Evolutionary conservation across 2,329 filamentous ascomycete genomes (phyloP), one percentile per base, ranked within the genome.

Genomic region (Paracorniculantispora psalliotae): DNA sequence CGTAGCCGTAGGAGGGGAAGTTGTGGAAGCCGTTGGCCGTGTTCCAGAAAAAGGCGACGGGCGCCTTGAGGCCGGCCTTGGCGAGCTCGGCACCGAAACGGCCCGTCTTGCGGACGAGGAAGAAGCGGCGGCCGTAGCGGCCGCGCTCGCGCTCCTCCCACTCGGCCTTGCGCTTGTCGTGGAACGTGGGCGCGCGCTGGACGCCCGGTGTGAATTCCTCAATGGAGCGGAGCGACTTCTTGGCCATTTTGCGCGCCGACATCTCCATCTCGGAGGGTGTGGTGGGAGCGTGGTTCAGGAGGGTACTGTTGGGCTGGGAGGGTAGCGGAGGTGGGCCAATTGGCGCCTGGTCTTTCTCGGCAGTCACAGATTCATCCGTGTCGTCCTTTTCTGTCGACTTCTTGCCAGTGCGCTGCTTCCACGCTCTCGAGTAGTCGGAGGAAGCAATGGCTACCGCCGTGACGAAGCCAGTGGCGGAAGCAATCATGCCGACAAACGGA

Each of bases 1-100:
- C 82, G 63, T 89, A 66, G 6, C 68, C 89, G 3, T 91, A 75
- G 51, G 84, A 86, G 82, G 92, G 92, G 6, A 90, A 87, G 66
- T 96, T 96, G 68, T 93, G 88, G 69, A 96, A 96, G 0, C 92
- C 92, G 71, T 89, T 89, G 0, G 92, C 89, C 39, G 96, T 74
- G 1, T 89, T 89, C 44, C 96, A 75, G 43, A 90, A 90, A 63
- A 96, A 88, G 69, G 96, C 91, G 80, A 94, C 88, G 0, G 92
- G 92, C 1, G 88, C 87, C 65, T 89, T 90, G 61, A 93, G 78
- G 4, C 89, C 84, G n/a, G 89, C 86, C 12, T 82, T 75, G 2
- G 85, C 86, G 26, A 81, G 80, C 19, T 89, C 86, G 19, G 59
- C 33, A 70, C 68, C 74, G 61, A 68, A 67, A 59, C 83, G 83